Base-by-base conservation (phyloP, 768 basidiomycete species). In the Daedaleopsis sinensis region DNA sequence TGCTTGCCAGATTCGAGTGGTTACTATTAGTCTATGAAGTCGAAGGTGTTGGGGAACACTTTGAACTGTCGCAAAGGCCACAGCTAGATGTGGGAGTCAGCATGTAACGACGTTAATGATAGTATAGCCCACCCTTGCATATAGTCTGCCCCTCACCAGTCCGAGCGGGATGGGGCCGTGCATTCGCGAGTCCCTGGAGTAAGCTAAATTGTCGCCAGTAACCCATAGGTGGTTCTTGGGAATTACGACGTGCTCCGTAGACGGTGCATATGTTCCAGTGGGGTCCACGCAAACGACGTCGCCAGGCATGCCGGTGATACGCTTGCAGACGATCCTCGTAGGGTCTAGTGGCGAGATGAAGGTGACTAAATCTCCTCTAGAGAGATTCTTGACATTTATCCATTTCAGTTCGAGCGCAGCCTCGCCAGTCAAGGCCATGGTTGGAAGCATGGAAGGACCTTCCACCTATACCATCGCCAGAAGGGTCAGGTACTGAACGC, bases 221-320 rank as follows among this genome's bases (percentile, higher is more conserved):
- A 96, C 79, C 96, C 96, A 98, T 23, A 96, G 73, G 72, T 96
- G 91, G 3, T 94, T 93, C 67, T 83, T 83, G 1, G 96, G 96
- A 11, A 98, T 76, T 27, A 86, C 70, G 16, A 96, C 82, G 68
- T 94, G 91, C 62, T 90, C 90, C 16, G 80, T 80, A 12, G 87
- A 85, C 11, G 87, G 84, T 10, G 84, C 87, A 52, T 77, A 76
- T 53, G 73, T 65, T 5, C 89, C 90, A 4, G 88, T 89, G 19
- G 96, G 96, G 72, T 98, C 94, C 21, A 94, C 89, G 62, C 93
- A 94, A 35, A 98, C 72, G 38, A 88, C 76, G 74, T 98, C 96
- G 5, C 96, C 96, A 23, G 94, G 90, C 23, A 98, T 77, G 1
- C 95, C 96, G 38, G 96, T 81, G 12, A 98, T 78, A 44, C 96